Evolutionary conservation across 306 rosid genomes (phyloP), one percentile per base, ranked within the genome.

Genomic region (Benincasa hispida): DNA sequence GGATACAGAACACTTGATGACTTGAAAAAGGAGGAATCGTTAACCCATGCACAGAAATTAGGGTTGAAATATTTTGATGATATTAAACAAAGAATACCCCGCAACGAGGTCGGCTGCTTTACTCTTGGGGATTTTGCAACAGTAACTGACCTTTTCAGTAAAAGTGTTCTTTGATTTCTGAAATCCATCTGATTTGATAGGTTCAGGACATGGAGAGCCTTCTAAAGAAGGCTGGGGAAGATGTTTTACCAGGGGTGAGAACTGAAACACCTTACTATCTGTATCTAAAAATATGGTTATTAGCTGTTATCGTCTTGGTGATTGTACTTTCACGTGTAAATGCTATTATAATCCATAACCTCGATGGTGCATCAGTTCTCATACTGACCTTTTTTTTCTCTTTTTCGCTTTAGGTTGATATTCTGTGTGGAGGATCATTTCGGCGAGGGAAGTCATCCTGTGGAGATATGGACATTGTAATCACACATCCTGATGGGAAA

Each of bases 21-120:
- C 83, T 80, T 94, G 81, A 83, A 81, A 79, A 85, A 83, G 70
- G 85, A 83, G 76, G 85, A 83, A 73, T 87, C 91, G 0, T 89
- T 94, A 75, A 85, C 97, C 45, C 88, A 84, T 81, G 85, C 95
- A 56, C 98, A 94, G 53, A 91, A 87, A 84, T 47, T 94, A 55
- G 98, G 98, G 47, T 87, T 94, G 81, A 94, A 87, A 81, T 94
- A 94, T 86, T 91, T 90, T 85, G 84, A 94, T 82, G 98, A 94
- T 85, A 87, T 94, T 80, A 82, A 80, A 82, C 85, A 90, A 65
- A 90, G 96, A 73, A 90, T 94, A 77, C 97, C 93, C 56, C 91
- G 91, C 67, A 83, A 91, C 37, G 97, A 94, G 97, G 98, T 90
- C 32, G n/a, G n/a, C 75, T 69, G 39, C 75, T 42, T 69, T 69